A percentile compares a stretch with the other conserved stretches of the same genome.
Evolutionary conservation across 2,329 filamentous ascomycete species (phyloP).

Genomic region (Diplodia sapinea): DNA sequence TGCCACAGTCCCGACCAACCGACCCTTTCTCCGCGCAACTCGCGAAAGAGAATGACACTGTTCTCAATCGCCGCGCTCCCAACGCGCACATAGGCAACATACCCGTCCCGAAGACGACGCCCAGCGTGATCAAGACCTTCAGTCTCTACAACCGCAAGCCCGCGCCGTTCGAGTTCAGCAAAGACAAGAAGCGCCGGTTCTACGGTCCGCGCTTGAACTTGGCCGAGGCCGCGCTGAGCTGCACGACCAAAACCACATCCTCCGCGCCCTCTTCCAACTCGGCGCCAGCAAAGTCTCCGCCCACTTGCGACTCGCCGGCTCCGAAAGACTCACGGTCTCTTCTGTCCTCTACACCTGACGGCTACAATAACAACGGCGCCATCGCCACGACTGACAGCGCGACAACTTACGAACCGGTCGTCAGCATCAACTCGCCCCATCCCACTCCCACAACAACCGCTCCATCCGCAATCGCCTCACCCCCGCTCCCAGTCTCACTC

Average conservation of each 20-base stretch:
- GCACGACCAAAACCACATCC: not conserved
- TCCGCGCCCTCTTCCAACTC: not conserved
- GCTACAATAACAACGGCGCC: not conserved
- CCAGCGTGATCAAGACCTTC: constrained; percentile 2
- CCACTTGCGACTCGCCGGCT: not conserved
- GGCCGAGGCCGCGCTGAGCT: not conserved
- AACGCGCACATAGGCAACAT: not conserved
- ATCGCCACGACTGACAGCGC: not conserved
- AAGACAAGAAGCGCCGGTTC: constrained; percentile 1
- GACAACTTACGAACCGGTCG: not conserved
- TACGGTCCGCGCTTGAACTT: constrained; percentile 1
- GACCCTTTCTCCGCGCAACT: not conserved
- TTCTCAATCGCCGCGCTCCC: not conserved
- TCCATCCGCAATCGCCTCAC: not conserved
- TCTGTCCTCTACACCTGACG: not conserved
- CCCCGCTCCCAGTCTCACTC: not conserved
- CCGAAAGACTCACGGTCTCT: not conserved
- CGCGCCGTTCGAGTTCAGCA: not conserved
- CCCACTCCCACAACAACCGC: not conserved
- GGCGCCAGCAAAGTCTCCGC: not conserved
- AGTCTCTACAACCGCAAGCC: constrained; percentile 23
- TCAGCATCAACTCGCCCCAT: not conserved
- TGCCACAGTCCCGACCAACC: not conserved
- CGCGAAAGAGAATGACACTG: not conserved
- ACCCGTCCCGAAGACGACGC: not conserved